These are phyloP conservation scores for Lyophyllum atratum DNA, from an alignment of 768 basidiomycete species.

Conservation along the genomic window DNA sequence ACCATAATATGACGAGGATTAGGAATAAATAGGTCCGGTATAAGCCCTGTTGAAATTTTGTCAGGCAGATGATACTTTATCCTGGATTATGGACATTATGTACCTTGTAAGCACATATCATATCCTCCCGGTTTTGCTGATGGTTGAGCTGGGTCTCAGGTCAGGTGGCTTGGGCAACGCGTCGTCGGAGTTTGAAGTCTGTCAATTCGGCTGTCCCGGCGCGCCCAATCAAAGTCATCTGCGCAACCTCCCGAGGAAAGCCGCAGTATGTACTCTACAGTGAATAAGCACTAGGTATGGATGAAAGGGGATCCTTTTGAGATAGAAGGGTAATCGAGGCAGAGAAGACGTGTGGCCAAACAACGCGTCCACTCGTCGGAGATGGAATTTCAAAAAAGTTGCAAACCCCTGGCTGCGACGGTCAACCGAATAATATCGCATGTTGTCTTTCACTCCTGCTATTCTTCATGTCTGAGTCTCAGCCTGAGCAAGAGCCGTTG, in stretches of 20 bases:
- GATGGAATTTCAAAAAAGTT: constrained; percentile 8
- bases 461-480: constrained; percentile 36
- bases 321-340: not conserved
- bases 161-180: constrained; percentile 41
- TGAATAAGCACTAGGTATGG: not conserved
- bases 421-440: constrained; percentile 1
- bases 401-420: not conserved
- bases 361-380: constrained; percentile 20
- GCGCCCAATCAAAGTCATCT: too few relatives aligned
- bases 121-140: too few relatives aligned
- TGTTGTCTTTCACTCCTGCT: not conserved
- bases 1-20: too few relatives aligned
- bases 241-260: not conserved
- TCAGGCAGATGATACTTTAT: too few relatives aligned
- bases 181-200: constrained; percentile 34
- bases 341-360: not conserved
- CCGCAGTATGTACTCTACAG: not conserved
- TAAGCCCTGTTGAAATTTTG: too few relatives aligned
- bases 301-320: not conserved
- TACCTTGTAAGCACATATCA: too few relatives aligned
- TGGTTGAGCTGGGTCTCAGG: constrained; percentile 25
- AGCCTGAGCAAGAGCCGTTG: constrained; percentile 45
- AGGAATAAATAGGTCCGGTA: too few relatives aligned
- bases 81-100: too few relatives aligned
- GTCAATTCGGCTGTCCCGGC: not conserved